Evolutionary conservation across 352 stramenopile genomes (phyloP), one percentile per base, ranked within the genome.

Genomic region (Phytopythium aichiense): DNA sequence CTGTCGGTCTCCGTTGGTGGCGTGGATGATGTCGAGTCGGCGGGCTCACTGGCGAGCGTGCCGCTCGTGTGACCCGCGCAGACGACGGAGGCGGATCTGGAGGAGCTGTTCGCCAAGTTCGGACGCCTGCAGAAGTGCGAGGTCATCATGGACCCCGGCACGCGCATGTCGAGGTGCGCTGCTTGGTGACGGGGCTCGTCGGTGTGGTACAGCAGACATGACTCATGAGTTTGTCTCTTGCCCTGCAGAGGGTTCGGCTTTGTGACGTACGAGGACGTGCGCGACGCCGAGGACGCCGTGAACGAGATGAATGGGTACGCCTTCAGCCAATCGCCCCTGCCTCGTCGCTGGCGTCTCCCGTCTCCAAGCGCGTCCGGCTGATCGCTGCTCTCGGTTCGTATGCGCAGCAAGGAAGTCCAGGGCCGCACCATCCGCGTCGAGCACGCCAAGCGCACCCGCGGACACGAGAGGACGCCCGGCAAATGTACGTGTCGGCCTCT

Each of bases 401-500:
- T 68, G 7, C 64, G 59, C 57, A 94, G 85, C 46, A 88, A 88
- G 76, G 85, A 94, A 16, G 51, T 94, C 20, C 69, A 88, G 56
- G 83, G 85, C 28, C 82, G 81, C 54, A 77, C 73, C 54, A 81
- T 94, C 50, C 73, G 83, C 59, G 83, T 94, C 4, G 85, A 94
- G 66, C 81, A 90, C 51, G 84, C 85, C 59, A 94, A 92, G 76
- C 79, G 85, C 51, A 84, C 81, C 40, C 80, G 79, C 68, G 83
- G 83, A 40, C 85, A 94, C 61, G 79, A 89, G 56, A 91, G 92
- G 66, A 92, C 85, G n/a, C 85, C 85, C 15, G 85, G 85, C 43
- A 84, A 89, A 67, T 94, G 83, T 94, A 79, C 61, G 78, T 79
- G 7, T 18, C 13, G 2, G 8, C 23, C 23, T 11, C 20, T 4